These are phyloP conservation scores for Neospermospora avenae DNA, from an alignment of 2,329 filamentous ascomycete genomes.

Conservation along the genomic window DNA sequence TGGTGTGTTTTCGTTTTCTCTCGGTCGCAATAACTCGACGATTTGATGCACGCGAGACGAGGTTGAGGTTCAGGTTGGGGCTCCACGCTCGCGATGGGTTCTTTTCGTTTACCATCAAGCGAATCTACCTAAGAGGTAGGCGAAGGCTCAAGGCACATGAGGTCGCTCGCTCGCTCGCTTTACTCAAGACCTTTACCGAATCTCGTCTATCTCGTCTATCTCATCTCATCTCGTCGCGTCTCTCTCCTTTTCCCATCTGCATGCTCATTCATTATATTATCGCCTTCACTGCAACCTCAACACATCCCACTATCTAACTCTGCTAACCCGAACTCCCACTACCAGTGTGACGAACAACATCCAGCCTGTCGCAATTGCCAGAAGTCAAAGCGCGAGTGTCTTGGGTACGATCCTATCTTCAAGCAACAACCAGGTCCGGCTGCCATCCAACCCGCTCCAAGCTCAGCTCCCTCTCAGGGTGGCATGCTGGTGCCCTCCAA, in stretches of 20 bases:
- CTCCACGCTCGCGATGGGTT: conserved; percentile 30
- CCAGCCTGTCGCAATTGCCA: conserved; percentile 88
- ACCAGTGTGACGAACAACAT: conserved; percentile 91
- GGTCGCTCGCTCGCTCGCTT: conserved; percentile 11
- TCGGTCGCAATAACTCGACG: conserved; percentile 18
- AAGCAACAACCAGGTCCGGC: conserved; percentile 66
- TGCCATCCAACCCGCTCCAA: conserved; percentile 68
- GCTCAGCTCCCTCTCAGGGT: conserved; percentile 34
- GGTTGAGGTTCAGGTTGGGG: conserved; percentile 23
- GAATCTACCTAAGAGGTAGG: conserved; percentile 38
- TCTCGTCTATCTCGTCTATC: background rate
- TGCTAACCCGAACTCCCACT: conserved; percentile 24
- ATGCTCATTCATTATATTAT: background rate
- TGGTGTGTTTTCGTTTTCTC: conserved; percentile 17
- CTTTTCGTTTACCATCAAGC: conserved; percentile 37
- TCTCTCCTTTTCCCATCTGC: background rate
- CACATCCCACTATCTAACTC: background rate
- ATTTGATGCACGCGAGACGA: conserved; percentile 25
- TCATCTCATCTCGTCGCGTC: background rate
- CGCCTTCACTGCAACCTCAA: background rate
- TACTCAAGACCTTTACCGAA: background rate
- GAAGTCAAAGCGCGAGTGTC: conserved; percentile 82
- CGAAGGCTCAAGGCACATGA: conserved; percentile 37
- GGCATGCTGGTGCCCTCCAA: conserved; percentile 34
- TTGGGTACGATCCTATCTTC: conserved; percentile 86